A percentile compares a stretch with the other conserved stretches of the same genome.
These are phyloP conservation scores for Talaromyces liani DNA, from an alignment of 495 filamentous ascomycete genomes.

Conservation along the genomic window DNA sequence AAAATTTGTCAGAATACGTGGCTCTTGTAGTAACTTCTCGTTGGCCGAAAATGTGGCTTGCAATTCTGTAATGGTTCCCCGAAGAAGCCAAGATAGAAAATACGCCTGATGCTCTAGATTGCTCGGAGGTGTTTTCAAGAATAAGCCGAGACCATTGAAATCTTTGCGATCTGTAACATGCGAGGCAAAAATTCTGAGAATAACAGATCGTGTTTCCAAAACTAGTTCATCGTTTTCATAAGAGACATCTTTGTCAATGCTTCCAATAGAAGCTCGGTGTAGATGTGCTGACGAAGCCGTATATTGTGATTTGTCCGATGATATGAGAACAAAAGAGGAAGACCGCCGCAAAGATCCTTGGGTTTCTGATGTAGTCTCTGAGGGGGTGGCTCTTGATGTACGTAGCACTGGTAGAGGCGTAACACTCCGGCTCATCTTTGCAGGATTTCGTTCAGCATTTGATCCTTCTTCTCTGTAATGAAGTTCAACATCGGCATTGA, in stretches of 20 bases:
- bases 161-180: constrained; percentile 79
- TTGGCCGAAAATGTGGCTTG: constrained; percentile 61
- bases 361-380: constrained; percentile 40
- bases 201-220: constrained; percentile 65
- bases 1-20: constrained; percentile 78
- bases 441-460: constrained; percentile 78
- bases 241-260: constrained; percentile 32
- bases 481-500: constrained; percentile 75
- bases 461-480: constrained; percentile 69
- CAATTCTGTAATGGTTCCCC: constrained; percentile 64
- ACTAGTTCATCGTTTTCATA: constrained; percentile 61
- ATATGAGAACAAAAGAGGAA: constrained; percentile 85
- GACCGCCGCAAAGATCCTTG: constrained; percentile 56
- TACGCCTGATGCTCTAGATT: constrained; percentile 90
- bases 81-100: constrained; percentile 85
- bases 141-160: constrained; percentile 82
- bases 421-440: constrained; percentile 69
- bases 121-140: constrained; percentile 82
- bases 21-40: constrained; percentile 66
- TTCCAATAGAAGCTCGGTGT: constrained; percentile 41
- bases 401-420: constrained; percentile 57
- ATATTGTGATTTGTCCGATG: constrained; percentile 53
- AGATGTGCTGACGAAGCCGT: constrained; percentile 50
- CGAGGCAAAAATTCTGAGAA: constrained; percentile 71
- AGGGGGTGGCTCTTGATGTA: constrained; percentile 54